These are phyloP conservation scores for Parathielavia appendiculata DNA, from an alignment of 495 filamentous ascomycete genomes.

Conservation along the genomic window DNA sequence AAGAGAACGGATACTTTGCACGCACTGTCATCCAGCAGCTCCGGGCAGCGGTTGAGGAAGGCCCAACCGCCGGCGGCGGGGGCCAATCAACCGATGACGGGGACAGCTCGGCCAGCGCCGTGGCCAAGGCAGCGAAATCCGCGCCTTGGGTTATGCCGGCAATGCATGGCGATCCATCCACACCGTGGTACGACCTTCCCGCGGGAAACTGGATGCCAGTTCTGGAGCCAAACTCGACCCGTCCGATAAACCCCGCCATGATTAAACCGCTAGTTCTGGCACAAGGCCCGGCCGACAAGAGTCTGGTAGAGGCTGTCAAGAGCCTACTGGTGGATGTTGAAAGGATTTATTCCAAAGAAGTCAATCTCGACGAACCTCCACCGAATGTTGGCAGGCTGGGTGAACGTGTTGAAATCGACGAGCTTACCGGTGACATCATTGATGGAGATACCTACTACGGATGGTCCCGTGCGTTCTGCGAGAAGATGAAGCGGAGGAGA, in stretches of 20 bases:
- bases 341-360: constrained; percentile 50
- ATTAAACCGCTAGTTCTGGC: constrained; percentile 70
- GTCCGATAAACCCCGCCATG: constrained; percentile 63
- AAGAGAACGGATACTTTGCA: constrained; percentile 62
- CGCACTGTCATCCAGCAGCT: constrained; percentile 55
- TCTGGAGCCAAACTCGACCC: constrained; percentile 68
- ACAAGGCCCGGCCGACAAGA: constrained; percentile 64
- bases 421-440: constrained; percentile 54
- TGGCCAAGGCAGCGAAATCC: constrained; percentile 42
- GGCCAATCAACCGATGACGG: constrained; percentile 2
- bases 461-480: constrained; percentile 76
- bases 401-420: constrained; percentile 57
- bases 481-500: constrained; percentile 66
- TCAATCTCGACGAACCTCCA: constrained; percentile 26
- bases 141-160: constrained; percentile 66
- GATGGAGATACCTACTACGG: constrained; percentile 75
- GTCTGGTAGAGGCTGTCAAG: constrained; percentile 61
- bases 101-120: constrained; percentile 13
- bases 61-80: constrained; percentile 19
- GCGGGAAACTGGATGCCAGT: constrained; percentile 76
- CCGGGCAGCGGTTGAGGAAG: constrained; percentile 51
- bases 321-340: constrained; percentile 63
- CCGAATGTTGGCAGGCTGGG: constrained; percentile 70
- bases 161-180: constrained; percentile 69
- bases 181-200: constrained; percentile 78